Base-by-base conservation (phyloP, 139 green algal species). In the Chlorella sp. region DNA sequence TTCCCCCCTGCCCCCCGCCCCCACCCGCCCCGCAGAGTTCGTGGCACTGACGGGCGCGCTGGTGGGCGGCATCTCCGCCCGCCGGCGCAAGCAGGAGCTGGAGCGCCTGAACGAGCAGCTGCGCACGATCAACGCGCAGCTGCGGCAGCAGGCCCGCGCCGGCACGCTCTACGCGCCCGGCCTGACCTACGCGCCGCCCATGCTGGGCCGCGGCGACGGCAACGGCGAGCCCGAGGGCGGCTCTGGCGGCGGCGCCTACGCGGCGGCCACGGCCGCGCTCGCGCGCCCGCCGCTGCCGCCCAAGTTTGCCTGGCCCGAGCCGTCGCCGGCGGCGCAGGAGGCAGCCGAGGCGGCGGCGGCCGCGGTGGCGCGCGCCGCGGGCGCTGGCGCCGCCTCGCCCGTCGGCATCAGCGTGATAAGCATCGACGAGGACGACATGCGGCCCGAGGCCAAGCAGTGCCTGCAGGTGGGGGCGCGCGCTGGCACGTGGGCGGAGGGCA, bases 21-120 rank as follows among this genome's bases (percentile, higher is more conserved):
- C n/a, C n/a, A n/a, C n/a, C n/a, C n/a, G n/a, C n/a, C n/a, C n/a
- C n/a, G n/a, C n/a, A 2, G 92, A 98, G 85, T 67, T 90, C 2
- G 67, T 98, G 3, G 93, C 91, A 25, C 81, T 98, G 0, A 87
- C 94, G 21, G 91, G 93, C 7, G 93, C 93, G 38, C 66, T 91
- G 35, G 85, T 90, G 51, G 82, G 82, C 64, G 90, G 93, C 25
- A 70, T 97, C 17, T 84, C 88, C 23, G 89, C 93, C 1, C 80
- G 91, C 8, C 83, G 91, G 69, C 86, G 93, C 40, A 97, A 97
- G 87, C 77, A 86, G 25, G 93, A 97, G 83, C 41, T 97, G 45
- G 91, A 98, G 82, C 83, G 83, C 2, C 85, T 98, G 25, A 98
- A 97, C 77, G 94, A 98, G 74, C 91, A 97, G 86, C 84, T 94